These are phyloP conservation scores for Neurospora sp. DNA, from an alignment of 495 filamentous ascomycete genomes.

Conservation along the genomic window DNA sequence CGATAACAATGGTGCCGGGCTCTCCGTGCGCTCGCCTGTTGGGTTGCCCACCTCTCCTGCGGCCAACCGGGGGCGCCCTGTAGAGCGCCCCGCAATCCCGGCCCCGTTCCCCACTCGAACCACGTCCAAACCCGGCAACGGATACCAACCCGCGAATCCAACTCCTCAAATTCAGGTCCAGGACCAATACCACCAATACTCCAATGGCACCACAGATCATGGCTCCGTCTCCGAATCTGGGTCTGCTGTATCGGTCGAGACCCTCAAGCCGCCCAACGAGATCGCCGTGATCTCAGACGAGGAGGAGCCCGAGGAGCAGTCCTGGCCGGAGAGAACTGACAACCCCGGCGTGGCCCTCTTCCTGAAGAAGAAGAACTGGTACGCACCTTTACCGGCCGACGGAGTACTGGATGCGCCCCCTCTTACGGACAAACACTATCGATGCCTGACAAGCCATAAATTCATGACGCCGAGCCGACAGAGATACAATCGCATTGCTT, in stretches of 20 bases:
- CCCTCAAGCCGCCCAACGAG: conserved; percentile 3
- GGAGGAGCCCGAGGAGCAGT: conserved; percentile 3
- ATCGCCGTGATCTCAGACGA: neutral
- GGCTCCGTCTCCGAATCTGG: conserved; percentile 12
- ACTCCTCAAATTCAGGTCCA: neutral
- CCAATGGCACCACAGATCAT: neutral
- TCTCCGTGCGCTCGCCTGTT: conserved; percentile 8
- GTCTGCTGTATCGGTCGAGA: conserved; percentile 12
- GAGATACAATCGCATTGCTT: conserved; percentile 18
- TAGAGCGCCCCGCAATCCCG: neutral
- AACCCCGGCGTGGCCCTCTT: conserved; percentile 23
- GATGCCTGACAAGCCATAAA: conserved; percentile 19
- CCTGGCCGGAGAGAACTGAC: conserved; percentile 9
- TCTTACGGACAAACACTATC: conserved; percentile 12
- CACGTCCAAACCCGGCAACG: neutral
- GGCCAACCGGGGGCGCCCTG: conserved; percentile 3
- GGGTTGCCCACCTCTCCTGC: conserved; percentile 13
- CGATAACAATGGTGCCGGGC: conserved; percentile 1
- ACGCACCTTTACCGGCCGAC: conserved; percentile 6
- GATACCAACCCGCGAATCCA: neutral
- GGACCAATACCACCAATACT: neutral
- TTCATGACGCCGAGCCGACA: conserved; percentile 21
- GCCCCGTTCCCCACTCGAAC: neutral
- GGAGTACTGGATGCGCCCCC: conserved; percentile 17
- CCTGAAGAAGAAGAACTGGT: conserved; percentile 16